Evolutionary conservation across 345 rosid species (phyloP), one percentile per base, ranked within the genome.

Genomic region (Passiflora organensis): DNA sequence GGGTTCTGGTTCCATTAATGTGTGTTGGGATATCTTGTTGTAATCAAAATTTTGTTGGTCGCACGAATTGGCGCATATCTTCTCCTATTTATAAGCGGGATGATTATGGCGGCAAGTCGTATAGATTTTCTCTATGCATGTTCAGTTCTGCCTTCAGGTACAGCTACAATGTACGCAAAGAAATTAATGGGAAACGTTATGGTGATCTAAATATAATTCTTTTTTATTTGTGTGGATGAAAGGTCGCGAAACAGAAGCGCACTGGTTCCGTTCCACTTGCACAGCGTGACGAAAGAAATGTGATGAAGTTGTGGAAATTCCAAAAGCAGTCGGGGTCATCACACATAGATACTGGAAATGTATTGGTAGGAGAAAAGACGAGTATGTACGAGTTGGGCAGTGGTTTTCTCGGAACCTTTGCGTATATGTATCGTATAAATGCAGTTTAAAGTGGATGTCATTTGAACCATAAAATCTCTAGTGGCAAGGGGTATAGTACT

Each of bases 1-100:
- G n/a, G 13, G 44, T 14, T 20, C 53, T 6, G 34, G 34, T 48
- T 34, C 63, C 63, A 58, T 58, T 48, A 4, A 20, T 18, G 5
- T 28, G 34, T 28, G 3, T 44, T 14, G 18, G 22, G 19, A 17
- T 22, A 24, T 24, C 13, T 41, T 14, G 13, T 19, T 56, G n/a
- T n/a, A n/a, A n/a, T n/a, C n/a, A n/a, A 12, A 5, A 2, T 18
- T 11, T 5, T 13, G 6, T 4, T 15, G n/a, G 24, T 57, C 18
- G 9, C 1, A 32, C 2, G 17, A 51, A 13, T 57, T 32, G 32
- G 42, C 43, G n/a, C n/a, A n/a, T n/a, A n/a, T n/a, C n/a, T n/a
- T n/a, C n/a, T n/a, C n/a, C 43, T 57, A 45, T 57, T 57, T 57
- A 57, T 57, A 57, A 34, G 43, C 18, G n/a, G n/a, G n/a, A n/a